Percentiles rank a stretch among this genome's conserved stretches.
Evolutionary conservation across 2,329 filamentous ascomycete species (phyloP).

Genomic region (Diaporthe batatas): DNA sequence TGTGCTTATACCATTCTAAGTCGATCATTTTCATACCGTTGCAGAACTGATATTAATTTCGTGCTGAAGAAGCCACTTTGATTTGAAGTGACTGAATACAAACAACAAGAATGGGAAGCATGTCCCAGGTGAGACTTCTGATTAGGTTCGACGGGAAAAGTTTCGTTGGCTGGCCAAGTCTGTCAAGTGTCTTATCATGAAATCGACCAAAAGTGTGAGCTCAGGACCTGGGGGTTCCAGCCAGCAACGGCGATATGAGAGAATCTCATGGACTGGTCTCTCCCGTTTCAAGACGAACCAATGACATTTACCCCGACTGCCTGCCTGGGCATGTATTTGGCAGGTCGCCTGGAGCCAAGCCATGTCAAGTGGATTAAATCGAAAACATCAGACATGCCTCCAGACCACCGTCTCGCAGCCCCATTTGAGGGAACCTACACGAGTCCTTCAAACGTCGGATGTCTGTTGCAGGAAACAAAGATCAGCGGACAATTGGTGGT

Average conservation of each 20-base stretch:
- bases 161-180: background rate
- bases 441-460: background rate
- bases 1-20: background rate
- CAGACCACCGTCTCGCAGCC: background rate
- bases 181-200: background rate
- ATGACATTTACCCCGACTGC: background rate
- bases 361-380: background rate
- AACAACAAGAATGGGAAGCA: background rate
- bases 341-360: background rate
- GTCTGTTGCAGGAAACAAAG: slow-evolving; percentile 6
- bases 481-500: background rate
- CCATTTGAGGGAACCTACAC: background rate
- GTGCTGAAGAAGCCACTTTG: background rate
- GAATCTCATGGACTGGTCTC: background rate
- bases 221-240: background rate
- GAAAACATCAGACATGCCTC: background rate
- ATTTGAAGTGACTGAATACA: background rate
- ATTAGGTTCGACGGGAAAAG: background rate
- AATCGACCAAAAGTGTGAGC: background rate
- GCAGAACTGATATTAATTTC: background rate
- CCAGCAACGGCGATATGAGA: background rate
- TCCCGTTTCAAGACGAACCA: background rate
- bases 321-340: no score
- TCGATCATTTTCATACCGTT: background rate
- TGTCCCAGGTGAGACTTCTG: no score